These are phyloP conservation scores for Hordeum pubiflorum DNA, from an alignment of 202 grass and related monocot species.

Conservation along the genomic window DNA sequence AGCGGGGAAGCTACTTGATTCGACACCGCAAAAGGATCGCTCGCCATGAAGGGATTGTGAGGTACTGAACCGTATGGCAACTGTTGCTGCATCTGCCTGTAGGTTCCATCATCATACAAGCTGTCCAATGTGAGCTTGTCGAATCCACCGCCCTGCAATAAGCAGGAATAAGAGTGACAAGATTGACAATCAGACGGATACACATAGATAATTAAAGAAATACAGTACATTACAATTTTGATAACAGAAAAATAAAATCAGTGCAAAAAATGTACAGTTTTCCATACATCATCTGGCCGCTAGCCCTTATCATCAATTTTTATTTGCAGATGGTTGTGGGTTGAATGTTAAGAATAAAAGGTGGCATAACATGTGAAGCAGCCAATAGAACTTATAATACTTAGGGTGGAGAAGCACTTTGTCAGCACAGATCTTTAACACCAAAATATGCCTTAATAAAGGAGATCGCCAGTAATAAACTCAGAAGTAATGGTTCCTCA, in stretches of 20 bases:
- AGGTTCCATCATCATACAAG: slow-evolving; percentile 75
- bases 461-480: neutral
- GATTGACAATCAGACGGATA: neutral
- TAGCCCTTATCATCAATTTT: neutral
- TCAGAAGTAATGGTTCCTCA: neutral
- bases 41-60: slow-evolving; percentile 78
- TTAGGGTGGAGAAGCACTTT: neutral
- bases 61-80: slow-evolving; percentile 47
- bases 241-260: neutral
- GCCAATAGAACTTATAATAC: neutral
- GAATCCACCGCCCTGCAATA: slow-evolving; percentile 64
- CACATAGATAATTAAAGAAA: neutral
- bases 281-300: neutral
- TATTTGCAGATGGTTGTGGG: neutral
- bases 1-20: slow-evolving; percentile 57
- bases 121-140: slow-evolving; percentile 82
- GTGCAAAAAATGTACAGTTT: neutral
- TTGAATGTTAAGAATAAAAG: neutral
- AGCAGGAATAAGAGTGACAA: neutral
- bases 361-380: neutral
- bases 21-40: slow-evolving; percentile 54
- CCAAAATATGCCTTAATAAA: neutral
- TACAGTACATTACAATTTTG: neutral
- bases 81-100: slow-evolving; percentile 66
- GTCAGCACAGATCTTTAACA: neutral